Evolutionary conservation across 176 grass and related monocot species (phyloP), one percentile per base, ranked within the genome.

Genomic region (Rhynchospora breviuscula): DNA sequence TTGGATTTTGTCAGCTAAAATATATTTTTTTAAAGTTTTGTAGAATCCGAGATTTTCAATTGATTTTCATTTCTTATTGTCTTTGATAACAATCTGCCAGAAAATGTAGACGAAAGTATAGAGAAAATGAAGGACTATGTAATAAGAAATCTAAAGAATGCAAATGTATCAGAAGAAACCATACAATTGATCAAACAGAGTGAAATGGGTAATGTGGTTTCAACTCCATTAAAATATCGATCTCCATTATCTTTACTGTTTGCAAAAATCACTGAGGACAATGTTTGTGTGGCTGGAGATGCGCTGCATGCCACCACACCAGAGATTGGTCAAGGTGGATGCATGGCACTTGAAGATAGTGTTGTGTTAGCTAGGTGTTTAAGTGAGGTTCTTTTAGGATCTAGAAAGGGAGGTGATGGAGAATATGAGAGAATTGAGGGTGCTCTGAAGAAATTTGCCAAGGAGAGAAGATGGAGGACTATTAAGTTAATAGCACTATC

Each of bases 251-350:
- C 87, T 23, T 84, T 97, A 17, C 2, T 88, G 0, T 17, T 67
- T 1, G 90, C 87, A 19, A 74, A 75, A 15, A 89, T 94, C 25
- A 80, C 19, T 64, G 93, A 78, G 59, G 80, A 85, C 12, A 94
- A 86, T 85, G 80, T 59, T 5, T 97, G 91, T 65, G 94, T 97
- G 10, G 85, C 88, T 25, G 94, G 94, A 11, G 94, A 97, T 64
- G 91, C 94, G 54, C 77, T 97, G 29, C 94, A 97, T 76, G 91
- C 94, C 59, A 97, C 91, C 83, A 94, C 94, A 0, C 94, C 94
- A 7, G 92, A 97, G 40, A 14, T 94, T 25, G 92, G 88, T 3
- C 92, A 97, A 84, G 94, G 94, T 8, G 92, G 88, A 15, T 94
- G 94, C 92, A 77, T 86, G n/a, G 94, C 90, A 14, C 86, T 94